These are phyloP conservation scores for Paecilomyces niveus DNA, from an alignment of 2,329 filamentous ascomycete species.

Conservation along the genomic window DNA sequence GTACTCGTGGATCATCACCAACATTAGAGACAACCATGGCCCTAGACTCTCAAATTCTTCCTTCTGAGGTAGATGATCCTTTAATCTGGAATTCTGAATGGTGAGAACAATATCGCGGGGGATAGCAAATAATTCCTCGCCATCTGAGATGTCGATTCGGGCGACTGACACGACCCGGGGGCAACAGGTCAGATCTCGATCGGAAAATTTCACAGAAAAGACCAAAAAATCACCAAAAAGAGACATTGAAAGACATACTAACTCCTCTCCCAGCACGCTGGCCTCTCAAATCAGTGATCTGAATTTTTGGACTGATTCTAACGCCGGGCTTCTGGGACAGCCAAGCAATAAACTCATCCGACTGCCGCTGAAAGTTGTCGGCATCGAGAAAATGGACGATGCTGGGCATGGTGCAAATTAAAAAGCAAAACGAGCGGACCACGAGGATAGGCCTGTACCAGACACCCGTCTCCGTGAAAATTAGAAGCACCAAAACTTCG, in stretches of 20 bases:
- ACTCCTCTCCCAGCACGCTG: conserved; percentile 55
- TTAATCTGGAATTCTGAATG: conserved; percentile 63
- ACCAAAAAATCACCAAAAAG: conserved; percentile 8
- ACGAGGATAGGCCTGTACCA: background rate
- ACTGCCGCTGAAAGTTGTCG: conserved; percentile 39
- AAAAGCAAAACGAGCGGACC: conserved; percentile 6
- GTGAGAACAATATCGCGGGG: conserved; percentile 66
- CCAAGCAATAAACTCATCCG: conserved; percentile 51
- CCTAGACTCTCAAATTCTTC: conserved; percentile 43
- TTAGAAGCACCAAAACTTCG: conserved; percentile 7
- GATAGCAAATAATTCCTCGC: conserved; percentile 74
- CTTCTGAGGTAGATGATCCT: conserved; percentile 45
- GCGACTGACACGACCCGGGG: conserved; percentile 52
- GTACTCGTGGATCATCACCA: conserved; percentile 73
- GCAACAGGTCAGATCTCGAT: background rate
- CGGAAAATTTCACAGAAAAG: conserved; percentile 2
- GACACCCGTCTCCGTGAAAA: background rate
- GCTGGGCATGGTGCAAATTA: conserved; percentile 24
- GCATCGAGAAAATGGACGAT: conserved; percentile 25
- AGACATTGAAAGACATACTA: conserved; percentile 41
- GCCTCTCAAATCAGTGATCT: conserved; percentile 50
- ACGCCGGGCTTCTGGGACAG: conserved; percentile 45
- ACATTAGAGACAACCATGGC: conserved; percentile 56
- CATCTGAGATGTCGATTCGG: conserved; percentile 59
- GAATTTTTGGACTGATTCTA: conserved; percentile 51